These are phyloP conservation scores for Buxus sempervirens DNA, from an alignment of 164 flowering plant species.

Conservation along the genomic window DNA sequence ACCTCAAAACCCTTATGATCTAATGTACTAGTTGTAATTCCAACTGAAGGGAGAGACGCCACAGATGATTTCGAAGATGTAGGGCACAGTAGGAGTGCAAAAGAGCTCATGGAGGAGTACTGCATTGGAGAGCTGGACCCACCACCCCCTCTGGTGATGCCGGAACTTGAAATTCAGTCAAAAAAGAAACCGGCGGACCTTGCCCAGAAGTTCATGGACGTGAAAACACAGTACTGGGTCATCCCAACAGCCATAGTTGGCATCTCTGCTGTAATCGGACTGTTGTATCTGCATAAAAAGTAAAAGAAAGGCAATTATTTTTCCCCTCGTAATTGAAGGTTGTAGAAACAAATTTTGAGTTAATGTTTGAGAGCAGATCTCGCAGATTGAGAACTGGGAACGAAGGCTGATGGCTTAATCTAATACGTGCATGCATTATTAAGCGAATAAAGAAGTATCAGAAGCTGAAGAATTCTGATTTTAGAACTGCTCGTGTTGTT, in stretches of 20 bases:
- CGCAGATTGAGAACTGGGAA: background rate
- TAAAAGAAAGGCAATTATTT: constrained; percentile 15
- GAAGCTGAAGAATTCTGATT: background rate
- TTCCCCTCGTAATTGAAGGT: background rate
- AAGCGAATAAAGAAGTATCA: too few species aligned
- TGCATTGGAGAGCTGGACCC: constrained; percentile 86
- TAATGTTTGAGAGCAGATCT: background rate
- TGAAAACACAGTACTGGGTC: constrained; percentile 61
- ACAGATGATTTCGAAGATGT: constrained; percentile 93
- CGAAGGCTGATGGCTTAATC: too few species aligned
- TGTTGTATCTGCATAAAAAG: constrained; percentile 54
- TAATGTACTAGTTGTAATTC: background rate
- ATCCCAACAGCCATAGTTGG: constrained; percentile 58
- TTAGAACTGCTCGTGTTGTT: too few species aligned
- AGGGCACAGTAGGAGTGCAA: constrained; percentile 81
- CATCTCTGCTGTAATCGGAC: constrained; percentile 47
- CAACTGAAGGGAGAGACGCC: constrained; percentile 71
- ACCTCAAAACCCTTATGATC: background rate
- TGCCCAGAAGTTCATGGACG: constrained; percentile 30
- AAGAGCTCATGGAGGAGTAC: constrained; percentile 59
- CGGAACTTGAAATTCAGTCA: constrained; percentile 37
- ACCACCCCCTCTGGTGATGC: constrained; percentile 38
- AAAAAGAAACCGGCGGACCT: constrained; percentile 26
- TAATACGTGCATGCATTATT: too few species aligned
- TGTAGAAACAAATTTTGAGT: constrained; percentile 20